Base-by-base conservation (phyloP, 2,329 filamentous ascomycete genomes). In the Xylaria sp. region DNA sequence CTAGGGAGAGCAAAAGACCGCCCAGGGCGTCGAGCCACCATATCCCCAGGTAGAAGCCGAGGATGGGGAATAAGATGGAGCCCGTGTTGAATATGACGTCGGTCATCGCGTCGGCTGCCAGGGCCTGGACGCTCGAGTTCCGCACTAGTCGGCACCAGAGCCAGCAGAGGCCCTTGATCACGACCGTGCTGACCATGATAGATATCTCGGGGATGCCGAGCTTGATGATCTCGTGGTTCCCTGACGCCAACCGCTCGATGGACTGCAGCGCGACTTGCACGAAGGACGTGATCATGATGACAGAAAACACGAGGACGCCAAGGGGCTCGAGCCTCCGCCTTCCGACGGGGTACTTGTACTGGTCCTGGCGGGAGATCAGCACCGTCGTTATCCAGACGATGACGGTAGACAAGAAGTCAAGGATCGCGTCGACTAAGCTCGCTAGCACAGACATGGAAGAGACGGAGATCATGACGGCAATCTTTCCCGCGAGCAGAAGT, bases 41-140 rank as follows among this genome's bases (percentile, higher is more conserved):
- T 64, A 94, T 85, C 15, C 85, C 83, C n/a, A 87, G 86, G 75
- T 92, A 94, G 82, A 88, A 94, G 28, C 93, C 93, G 64, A 93
- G 85, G 9, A 97, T 88, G 1, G 94, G 94, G 77, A 97, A 97
- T 28, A 96, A 86, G 76, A 97, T 96, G 72, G 92, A 94, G 76
- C 96, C 95, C 0, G 89, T 89, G 81, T 97, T 97, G 86, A 97
- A 97, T 39, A 97, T 90, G 33, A 97, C 92, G 76, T 97, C 92
- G 0, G 92, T 91, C 76, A 85, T 83, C 62, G 85, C 85, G 70
- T 87, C 85, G 33, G 86, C 83, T 41, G 85, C 85, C 73, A 97
- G 83, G 1, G 94, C 93, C 78, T 94, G 93, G 4, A 97, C 94
- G 70, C 91, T 93, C 2, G 92, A 94, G 79, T 97, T 97, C 74